Percentiles rank a stretch among this genome's conserved stretches.
Conservation (phyloP, 495 filamentous ascomycete species). For the Parathielavia hyrcaniae region DNA sequence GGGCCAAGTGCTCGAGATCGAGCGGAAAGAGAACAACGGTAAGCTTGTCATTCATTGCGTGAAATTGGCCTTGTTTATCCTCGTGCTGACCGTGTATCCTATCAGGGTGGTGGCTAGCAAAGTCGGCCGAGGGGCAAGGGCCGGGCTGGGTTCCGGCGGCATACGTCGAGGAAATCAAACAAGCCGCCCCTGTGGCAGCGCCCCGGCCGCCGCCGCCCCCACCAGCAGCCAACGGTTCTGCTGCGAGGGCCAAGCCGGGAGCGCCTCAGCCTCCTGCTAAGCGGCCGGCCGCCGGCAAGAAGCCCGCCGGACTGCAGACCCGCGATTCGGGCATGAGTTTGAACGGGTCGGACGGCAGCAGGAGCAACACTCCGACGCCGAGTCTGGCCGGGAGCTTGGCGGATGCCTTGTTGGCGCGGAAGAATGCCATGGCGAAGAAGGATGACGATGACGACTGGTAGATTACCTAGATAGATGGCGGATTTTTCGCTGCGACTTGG, state of each 20-base stretch:
- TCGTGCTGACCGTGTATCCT: background rate
- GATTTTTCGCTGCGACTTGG: constrained; percentile 5
- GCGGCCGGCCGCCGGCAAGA: constrained; percentile 62
- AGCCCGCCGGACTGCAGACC: constrained; percentile 59
- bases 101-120: constrained; percentile 90
- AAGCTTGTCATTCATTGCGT: constrained; percentile 31
- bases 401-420: constrained; percentile 66
- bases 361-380: constrained; percentile 58
- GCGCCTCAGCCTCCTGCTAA: constrained; percentile 83
- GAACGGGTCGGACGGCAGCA: constrained; percentile 59
- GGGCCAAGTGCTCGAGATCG: constrained; percentile 75
- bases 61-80: background rate
- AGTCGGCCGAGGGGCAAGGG: constrained; percentile 59
- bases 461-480: constrained; percentile 13
- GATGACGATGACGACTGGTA: constrained; percentile 71
- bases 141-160: constrained; percentile 79
- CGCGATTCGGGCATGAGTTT: constrained; percentile 69
- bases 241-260: constrained; percentile 58
- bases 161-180: constrained; percentile 74
- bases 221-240: constrained; percentile 45
- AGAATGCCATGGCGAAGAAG: constrained; percentile 58
- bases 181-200: constrained; percentile 48
- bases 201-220: constrained; percentile 46
- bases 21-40: constrained; percentile 90
- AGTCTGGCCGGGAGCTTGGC: constrained; percentile 81